phyloP scores from a whole-genome alignment of 1,284 basidiomycete species.

The Trichosporon sp. region DNA sequence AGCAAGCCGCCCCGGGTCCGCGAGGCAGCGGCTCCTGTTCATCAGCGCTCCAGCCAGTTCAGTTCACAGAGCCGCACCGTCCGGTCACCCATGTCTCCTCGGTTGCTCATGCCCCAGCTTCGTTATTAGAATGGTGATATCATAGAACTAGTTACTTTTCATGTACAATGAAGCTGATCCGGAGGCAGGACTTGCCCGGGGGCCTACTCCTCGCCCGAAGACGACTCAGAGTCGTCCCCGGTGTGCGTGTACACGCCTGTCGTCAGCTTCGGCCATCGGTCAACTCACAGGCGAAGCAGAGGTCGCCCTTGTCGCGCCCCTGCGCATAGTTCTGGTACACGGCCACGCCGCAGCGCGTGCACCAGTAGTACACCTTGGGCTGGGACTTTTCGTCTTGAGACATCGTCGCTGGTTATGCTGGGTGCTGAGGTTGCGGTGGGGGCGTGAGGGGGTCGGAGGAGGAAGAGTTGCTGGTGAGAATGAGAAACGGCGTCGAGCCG shows the following conservation, averaged over 20 bases:
- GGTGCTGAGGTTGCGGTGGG: background rate
- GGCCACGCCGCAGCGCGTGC: background rate
- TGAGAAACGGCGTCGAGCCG: too few relatives aligned
- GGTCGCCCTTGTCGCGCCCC: background rate
- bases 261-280: background rate
- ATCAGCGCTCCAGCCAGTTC: too few relatives aligned
- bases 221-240: background rate
- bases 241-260: background rate
- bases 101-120: too few relatives aligned
- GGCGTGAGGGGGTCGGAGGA: background rate
- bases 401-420: background rate
- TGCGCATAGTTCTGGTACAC: background rate
- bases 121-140: too few relatives aligned
- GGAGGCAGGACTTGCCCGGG: too few relatives aligned
- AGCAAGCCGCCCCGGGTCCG: too few relatives aligned
- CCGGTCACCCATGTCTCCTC: too few relatives aligned
- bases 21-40: too few relatives aligned
- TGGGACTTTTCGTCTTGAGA: background rate
- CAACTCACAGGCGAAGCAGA: background rate
- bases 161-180: too few relatives aligned
- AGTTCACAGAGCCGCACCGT: too few relatives aligned
- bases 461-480: too few relatives aligned
- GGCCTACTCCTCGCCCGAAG: background rate
- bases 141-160: too few relatives aligned
- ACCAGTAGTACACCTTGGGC: background rate